Evolutionary conservation across 2,329 filamentous ascomycete genomes (phyloP).

Genomic region (Pseudocercospora fuligena): DNA sequence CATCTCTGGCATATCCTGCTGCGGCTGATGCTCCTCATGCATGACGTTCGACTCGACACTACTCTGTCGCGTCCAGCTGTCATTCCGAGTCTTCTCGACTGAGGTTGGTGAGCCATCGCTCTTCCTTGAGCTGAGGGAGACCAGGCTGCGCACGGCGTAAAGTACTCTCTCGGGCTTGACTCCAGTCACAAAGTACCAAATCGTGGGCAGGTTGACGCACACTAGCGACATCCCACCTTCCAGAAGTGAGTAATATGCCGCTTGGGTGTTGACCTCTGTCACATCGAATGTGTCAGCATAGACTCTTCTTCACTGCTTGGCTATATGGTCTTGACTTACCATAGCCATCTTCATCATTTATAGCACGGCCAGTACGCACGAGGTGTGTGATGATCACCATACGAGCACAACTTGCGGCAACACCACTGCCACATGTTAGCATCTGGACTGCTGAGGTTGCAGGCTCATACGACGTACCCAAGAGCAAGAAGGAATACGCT

Average conservation of each 20-base stretch:
- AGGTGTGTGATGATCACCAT: background rate
- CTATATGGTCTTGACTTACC: background rate
- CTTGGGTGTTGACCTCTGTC: slow-evolving; percentile 11
- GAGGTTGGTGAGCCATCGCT: background rate
- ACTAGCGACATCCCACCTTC: slow-evolving; percentile 9
- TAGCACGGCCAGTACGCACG: background rate
- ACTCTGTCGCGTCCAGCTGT: background rate
- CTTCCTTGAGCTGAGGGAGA: background rate
- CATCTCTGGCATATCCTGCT: background rate
- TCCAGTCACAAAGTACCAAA: slow-evolving; percentile 13
- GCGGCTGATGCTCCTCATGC: background rate
- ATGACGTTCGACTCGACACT: background rate
- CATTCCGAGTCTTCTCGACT: background rate
- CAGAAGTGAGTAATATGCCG: slow-evolving; percentile 7
- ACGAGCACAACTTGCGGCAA: slow-evolving; percentile 2
- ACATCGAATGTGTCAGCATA: background rate
- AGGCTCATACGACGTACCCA: background rate
- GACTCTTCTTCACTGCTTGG: background rate
- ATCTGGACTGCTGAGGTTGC: background rate
- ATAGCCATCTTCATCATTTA: slow-evolving; percentile 13
- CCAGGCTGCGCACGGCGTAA: background rate
- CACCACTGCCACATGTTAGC: slow-evolving; percentile 3
- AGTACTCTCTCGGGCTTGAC: background rate
- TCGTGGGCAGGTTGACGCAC: slow-evolving; percentile 9
- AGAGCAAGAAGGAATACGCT: slow-evolving; percentile 11